Percentiles rank a stretch among this genome's conserved stretches.
phyloP scores from a whole-genome alignment of 2,329 filamentous ascomycete genomes.

The Hirsutella rhossiliensis region DNA sequence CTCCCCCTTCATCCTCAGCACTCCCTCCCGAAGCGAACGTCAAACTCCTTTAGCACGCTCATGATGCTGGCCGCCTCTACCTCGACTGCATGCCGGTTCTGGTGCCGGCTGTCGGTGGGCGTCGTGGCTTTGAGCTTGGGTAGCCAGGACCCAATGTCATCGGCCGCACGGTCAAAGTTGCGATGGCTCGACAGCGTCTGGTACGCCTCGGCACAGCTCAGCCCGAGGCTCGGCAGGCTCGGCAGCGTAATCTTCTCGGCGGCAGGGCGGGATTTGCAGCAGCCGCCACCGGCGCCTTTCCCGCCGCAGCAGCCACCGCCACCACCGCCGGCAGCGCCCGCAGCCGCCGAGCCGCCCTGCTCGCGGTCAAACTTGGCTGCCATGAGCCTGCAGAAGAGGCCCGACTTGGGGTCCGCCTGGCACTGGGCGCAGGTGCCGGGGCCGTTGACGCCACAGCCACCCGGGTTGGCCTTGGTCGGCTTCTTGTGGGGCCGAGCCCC shows the following conservation, averaged over 20 bases:
- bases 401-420: conserved; percentile 63
- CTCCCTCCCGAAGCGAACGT: conserved; percentile 53
- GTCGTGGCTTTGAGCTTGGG: conserved; percentile 56
- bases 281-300: conserved; percentile 45
- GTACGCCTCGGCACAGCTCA: conserved; percentile 68
- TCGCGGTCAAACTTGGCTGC: conserved; percentile 49
- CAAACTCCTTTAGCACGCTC: conserved; percentile 74
- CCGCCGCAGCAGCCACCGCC: conserved; percentile 50
- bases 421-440: conserved; percentile 74
- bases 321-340: conserved; percentile 27
- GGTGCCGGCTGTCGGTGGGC: conserved; percentile 18
- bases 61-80: conserved; percentile 77
- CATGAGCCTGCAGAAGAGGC: conserved; percentile 71
- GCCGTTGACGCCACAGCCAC: conserved; percentile 50
- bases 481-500: conserved; percentile 11
- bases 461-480: conserved; percentile 13
- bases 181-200: conserved; percentile 67
- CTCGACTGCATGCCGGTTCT: conserved; percentile 50
- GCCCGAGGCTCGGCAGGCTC: conserved; percentile 37
- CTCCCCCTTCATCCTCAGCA: conserved; percentile 10
- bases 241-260: conserved; percentile 21
- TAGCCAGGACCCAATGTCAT: conserved; percentile 66
- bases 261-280: conserved; percentile 39
- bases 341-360: conserved; percentile 12
- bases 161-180: conserved; percentile 60